Percentiles rank a stretch among this genome's conserved stretches.
Conservation (phyloP, 2,329 filamentous ascomycete genomes). For the Trichoderma sp. region DNA sequence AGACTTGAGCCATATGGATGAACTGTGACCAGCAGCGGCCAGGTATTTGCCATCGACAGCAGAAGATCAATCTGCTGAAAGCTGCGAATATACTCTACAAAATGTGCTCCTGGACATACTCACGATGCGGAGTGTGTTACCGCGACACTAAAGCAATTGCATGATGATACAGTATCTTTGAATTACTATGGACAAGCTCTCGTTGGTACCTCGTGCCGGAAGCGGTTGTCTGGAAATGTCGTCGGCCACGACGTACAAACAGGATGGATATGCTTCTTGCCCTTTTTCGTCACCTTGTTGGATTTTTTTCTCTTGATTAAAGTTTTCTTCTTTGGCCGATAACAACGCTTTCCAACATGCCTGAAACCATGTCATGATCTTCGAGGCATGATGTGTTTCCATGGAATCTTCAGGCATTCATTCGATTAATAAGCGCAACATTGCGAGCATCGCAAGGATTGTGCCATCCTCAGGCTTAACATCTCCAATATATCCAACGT, state of each 20-base stretch:
- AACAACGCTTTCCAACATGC: not conserved
- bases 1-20: not conserved
- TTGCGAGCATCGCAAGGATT: slow-evolving; percentile 28
- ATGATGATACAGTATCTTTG: not conserved
- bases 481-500: slow-evolving; percentile 32
- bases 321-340: not conserved
- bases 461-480: slow-evolving; percentile 28
- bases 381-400: not conserved
- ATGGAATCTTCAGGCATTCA: not conserved
- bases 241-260: not conserved
- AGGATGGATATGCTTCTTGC: no score
- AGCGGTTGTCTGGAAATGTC: not conserved
- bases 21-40: not conserved
- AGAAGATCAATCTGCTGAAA: not conserved
- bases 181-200: not conserved
- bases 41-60: not conserved
- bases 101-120: not conserved
- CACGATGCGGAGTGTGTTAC: no score
- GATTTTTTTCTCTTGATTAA: not conserved
- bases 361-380: not conserved
- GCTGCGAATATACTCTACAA: not conserved
- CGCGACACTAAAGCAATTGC: no score
- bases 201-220: not conserved
- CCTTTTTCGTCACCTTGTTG: not conserved
- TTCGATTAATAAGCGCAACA: slow-evolving; percentile 26